Conservation (phyloP, 805 yeast genomes). For the Yarrowia sp. region DNA sequence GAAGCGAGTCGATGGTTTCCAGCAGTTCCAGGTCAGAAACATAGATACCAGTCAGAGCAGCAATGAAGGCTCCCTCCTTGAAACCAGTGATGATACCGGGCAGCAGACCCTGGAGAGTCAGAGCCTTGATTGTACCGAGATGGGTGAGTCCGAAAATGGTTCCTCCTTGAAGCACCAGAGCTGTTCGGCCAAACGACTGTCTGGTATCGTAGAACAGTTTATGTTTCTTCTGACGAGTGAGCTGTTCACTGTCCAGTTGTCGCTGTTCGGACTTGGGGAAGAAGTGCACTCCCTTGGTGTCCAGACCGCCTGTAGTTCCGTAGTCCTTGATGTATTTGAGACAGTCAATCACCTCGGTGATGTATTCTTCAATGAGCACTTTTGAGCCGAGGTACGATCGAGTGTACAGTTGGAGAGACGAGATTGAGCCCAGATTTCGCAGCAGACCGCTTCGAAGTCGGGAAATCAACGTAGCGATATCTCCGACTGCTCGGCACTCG, state of each 20-base stretch:
- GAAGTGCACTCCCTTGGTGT: slow-evolving; percentile 14
- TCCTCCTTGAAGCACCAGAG: slow-evolving; percentile 90
- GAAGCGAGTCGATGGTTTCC: slow-evolving; percentile 39
- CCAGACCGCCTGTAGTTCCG: not conserved
- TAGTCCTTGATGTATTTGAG: slow-evolving; percentile 55
- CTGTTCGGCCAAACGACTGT: slow-evolving; percentile 86
- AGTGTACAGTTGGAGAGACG: slow-evolving; percentile 72
- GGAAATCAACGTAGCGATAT: slow-evolving; percentile 57
- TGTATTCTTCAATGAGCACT: slow-evolving; percentile 79
- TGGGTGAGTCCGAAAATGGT: slow-evolving; percentile 92
- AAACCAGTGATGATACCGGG: slow-evolving; percentile 89
- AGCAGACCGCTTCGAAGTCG: slow-evolving; percentile 77
- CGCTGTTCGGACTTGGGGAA: slow-evolving; percentile 30
- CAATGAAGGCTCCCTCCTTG: slow-evolving; percentile 92
- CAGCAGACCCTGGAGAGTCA: slow-evolving; percentile 67
- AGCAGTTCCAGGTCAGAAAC: slow-evolving; percentile 57
- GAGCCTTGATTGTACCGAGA: slow-evolving; percentile 82
- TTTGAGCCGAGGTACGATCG: slow-evolving; percentile 88
- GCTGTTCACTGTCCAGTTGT: slow-evolving; percentile 32
- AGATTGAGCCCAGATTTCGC: slow-evolving; percentile 87
- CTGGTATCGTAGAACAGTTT: slow-evolving; percentile 83
- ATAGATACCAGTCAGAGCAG: slow-evolving; percentile 74
- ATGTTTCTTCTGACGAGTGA: slow-evolving; percentile 49
- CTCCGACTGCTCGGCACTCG: slow-evolving; percentile 57
- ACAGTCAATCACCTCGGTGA: slow-evolving; percentile 68